Evolutionary conservation across 169 alveolate genomes (phyloP).

Genomic region (Plasmodium gaboni): DNA sequence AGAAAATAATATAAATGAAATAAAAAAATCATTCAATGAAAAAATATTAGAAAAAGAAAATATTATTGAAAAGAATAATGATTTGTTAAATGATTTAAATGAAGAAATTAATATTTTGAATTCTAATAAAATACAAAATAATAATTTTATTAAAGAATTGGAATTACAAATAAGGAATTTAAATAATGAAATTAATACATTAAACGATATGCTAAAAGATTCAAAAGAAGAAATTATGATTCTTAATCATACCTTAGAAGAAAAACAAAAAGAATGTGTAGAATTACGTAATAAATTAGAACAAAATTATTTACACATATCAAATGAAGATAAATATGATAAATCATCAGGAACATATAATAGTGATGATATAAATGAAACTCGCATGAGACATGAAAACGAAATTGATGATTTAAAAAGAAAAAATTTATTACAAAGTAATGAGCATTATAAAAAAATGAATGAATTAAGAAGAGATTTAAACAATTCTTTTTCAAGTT

Average conservation of each 20-base stretch:
- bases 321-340: constrained; percentile 7
- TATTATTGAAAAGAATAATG: constrained; percentile 37
- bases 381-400: background rate
- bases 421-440: constrained; percentile 6
- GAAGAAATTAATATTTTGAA: constrained; percentile 31
- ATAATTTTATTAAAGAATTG: constrained; percentile 30
- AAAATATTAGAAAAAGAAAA: constrained; percentile 40
- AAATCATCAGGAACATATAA: background rate
- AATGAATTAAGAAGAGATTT: constrained; percentile 58
- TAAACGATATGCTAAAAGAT: constrained; percentile 34
- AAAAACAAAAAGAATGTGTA: constrained; percentile 33
- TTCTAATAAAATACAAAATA: constrained; percentile 13
- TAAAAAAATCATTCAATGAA: constrained; percentile 20
- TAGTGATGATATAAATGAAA: constrained; percentile 8
- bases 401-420: constrained; percentile 28
- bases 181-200: constrained; percentile 60
- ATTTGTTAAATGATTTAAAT: constrained; percentile 22
- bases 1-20: constrained; percentile 35
- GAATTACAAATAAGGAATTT: constrained; percentile 44
- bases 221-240: constrained; percentile 49
- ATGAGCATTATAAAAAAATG: constrained; percentile 38
- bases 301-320: background rate
- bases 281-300: constrained; percentile 15
- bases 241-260: constrained; percentile 9
- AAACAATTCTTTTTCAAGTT: constrained; percentile 48